Percentiles rank a stretch among this genome's conserved stretches.
phyloP scores from a whole-genome alignment of 75 land plant genomes.

The Cunninghamia lanceolata region DNA sequence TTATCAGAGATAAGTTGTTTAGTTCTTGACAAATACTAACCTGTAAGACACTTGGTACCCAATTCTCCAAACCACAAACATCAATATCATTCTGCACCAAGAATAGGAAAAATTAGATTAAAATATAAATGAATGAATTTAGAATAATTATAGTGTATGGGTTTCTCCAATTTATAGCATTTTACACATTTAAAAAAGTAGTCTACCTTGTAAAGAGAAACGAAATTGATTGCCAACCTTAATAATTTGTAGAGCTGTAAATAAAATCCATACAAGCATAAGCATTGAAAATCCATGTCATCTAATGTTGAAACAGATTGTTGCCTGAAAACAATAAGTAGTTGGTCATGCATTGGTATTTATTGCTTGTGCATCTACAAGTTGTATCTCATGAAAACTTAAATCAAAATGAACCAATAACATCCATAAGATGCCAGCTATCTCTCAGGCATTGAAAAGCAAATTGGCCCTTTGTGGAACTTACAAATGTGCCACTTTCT shows the following conservation, averaged over 20 bases:
- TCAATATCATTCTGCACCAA: constrained; percentile 37
- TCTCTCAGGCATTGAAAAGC: background rate
- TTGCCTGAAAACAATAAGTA: constrained; percentile 50
- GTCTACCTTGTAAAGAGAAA: background rate
- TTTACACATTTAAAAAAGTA: background rate
- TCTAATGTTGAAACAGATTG: constrained; percentile 40
- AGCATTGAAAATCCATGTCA: constrained; percentile 44
- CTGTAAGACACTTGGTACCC: no score
- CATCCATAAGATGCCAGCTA: background rate
- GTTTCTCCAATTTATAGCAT: no score
- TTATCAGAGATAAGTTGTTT: background rate
- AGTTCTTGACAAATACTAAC: constrained; percentile 15
- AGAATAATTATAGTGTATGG: no score
- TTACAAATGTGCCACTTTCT: constrained; percentile 34
- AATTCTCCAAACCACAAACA: constrained; percentile 47
- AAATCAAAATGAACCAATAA: background rate
- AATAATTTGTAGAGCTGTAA: constrained; percentile 62
- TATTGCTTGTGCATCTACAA: background rate
- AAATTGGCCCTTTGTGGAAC: constrained; percentile 1
- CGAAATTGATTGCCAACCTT: constrained; percentile 31
- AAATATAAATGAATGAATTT: no score
- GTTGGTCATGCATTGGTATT: background rate
- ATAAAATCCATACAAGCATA: no score
- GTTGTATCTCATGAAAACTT: background rate
- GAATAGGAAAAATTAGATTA: constrained; percentile 2